Percentiles rank a stretch among this genome's conserved stretches.
Conservation (phyloP, 352 stramenopile genomes). For the Nothophytophthora sp. region DNA sequence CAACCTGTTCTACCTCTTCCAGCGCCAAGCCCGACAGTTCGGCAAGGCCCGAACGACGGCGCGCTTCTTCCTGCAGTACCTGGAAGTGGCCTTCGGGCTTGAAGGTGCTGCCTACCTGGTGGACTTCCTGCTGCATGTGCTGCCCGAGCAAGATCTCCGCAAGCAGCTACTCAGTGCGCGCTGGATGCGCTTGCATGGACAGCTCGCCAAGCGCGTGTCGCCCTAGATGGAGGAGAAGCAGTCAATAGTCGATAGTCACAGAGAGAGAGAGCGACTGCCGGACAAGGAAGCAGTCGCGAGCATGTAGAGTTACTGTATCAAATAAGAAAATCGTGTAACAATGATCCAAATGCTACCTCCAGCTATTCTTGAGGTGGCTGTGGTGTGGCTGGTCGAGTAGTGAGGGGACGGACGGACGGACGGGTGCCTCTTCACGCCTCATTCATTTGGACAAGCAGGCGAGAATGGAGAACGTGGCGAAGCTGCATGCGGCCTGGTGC, state of each 20-base stretch:
- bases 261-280: background rate
- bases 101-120: slow-evolving; percentile 77
- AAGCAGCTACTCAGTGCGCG: slow-evolving; percentile 63
- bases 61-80: slow-evolving; percentile 72
- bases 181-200: slow-evolving; percentile 68
- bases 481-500: slow-evolving; percentile 57
- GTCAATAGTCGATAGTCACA: background rate
- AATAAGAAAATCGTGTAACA: slow-evolving; percentile 13
- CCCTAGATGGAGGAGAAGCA: too few relatives aligned
- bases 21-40: slow-evolving; percentile 78
- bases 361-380: slow-evolving; percentile 4
- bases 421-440: background rate
- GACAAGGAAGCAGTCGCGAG: slow-evolving; percentile 8
- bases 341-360: background rate
- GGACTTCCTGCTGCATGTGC: slow-evolving; percentile 81
- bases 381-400: slow-evolving; percentile 7
- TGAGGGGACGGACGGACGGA: background rate
- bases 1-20: slow-evolving; percentile 82
- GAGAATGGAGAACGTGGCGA: slow-evolving; percentile 44
- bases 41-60: slow-evolving; percentile 60
- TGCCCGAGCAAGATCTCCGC: slow-evolving; percentile 64
- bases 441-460: background rate
- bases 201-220: slow-evolving; percentile 59
- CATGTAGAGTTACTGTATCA: slow-evolving; percentile 9
- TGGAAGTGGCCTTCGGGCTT: slow-evolving; percentile 76